phyloP scores from a whole-genome alignment of 768 basidiomycete species.

The Epithele typhae region DNA sequence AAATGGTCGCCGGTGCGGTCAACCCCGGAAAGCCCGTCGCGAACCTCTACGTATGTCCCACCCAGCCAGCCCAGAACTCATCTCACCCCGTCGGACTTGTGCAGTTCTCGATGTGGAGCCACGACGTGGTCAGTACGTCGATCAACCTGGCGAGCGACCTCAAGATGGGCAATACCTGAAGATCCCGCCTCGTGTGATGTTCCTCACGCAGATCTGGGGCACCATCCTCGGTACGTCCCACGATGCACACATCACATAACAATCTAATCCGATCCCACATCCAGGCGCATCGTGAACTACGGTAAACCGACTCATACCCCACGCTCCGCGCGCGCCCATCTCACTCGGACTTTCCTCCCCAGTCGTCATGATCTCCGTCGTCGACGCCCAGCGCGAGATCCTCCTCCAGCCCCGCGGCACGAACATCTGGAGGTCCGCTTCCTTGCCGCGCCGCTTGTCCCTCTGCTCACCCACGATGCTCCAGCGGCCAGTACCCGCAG shows the following conservation, averaged over 20 bases:
- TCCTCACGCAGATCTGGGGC: conserved; percentile 62
- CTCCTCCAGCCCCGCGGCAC: conserved; percentile 49
- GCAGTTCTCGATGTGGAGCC: conserved; percentile 67
- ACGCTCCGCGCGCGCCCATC: too few species aligned
- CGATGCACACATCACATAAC: too few species aligned
- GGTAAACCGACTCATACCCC: too few species aligned
- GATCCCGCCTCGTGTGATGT: conserved; percentile 64
- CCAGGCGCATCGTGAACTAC: conserved; percentile 32
- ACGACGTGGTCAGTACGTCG: conserved; percentile 53
- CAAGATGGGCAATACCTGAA: conserved; percentile 60
- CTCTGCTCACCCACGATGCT: not conserved
- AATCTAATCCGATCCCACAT: too few species aligned
- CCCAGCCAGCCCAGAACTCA: not conserved
- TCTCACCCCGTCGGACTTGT: not conserved
- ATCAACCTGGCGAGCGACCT: conserved; percentile 50
- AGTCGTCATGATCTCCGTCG: conserved; percentile 58
- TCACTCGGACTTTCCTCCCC: not conserved
- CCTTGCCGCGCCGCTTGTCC: not conserved
- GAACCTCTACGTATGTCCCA: conserved; percentile 52
- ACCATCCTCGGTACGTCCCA: conserved; percentile 50
- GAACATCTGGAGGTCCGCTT: conserved; percentile 45
- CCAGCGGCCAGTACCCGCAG: conserved; percentile 46
- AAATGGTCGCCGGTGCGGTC: conserved; percentile 60
- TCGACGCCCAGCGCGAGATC: conserved; percentile 48
- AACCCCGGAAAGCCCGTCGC: conserved; percentile 64